Evolutionary conservation across 306 rosid species (phyloP).

Genomic region (Cicer bijugum): DNA sequence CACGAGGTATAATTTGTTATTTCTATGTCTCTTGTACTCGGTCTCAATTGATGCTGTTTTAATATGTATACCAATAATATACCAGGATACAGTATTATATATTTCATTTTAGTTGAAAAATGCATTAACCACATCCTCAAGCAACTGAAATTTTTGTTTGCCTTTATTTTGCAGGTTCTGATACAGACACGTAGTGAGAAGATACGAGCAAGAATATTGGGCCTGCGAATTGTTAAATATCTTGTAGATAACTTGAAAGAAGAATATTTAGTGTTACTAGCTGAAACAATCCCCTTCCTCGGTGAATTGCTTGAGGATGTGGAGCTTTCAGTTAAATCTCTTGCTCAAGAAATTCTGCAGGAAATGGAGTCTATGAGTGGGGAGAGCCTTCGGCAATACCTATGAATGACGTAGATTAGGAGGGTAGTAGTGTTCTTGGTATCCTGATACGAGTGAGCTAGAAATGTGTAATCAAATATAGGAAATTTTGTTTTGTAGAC

Average conservation of each 20-base stretch:
- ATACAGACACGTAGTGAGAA: slow-evolving; percentile 87
- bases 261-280: slow-evolving; percentile 77
- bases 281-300: slow-evolving; percentile 90
- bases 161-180: slow-evolving; percentile 61
- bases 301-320: slow-evolving; percentile 94
- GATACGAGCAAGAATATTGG: slow-evolving; percentile 72
- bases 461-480: slow-evolving; percentile 16
- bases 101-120: not conserved
- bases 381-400: slow-evolving; percentile 70
- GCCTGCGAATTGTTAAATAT: slow-evolving; percentile 70
- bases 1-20: slow-evolving; percentile 63
- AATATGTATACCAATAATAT: not conserved
- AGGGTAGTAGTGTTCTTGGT: not conserved
- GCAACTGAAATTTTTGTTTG: slow-evolving; percentile 9
- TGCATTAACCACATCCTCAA: not conserved
- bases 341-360: slow-evolving; percentile 79
- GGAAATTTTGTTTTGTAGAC: not conserved
- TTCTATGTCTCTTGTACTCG: not conserved
- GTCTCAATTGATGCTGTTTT: not conserved
- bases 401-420: slow-evolving; percentile 46
- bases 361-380: slow-evolving; percentile 86
- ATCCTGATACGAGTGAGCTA: not conserved
- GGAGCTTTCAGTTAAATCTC: slow-evolving; percentile 78
- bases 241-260: slow-evolving; percentile 82
- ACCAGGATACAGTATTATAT: not conserved